phyloP scores from a whole-genome alignment of 495 filamentous ascomycete genomes.

The Lasiosphaeria miniovina region DNA sequence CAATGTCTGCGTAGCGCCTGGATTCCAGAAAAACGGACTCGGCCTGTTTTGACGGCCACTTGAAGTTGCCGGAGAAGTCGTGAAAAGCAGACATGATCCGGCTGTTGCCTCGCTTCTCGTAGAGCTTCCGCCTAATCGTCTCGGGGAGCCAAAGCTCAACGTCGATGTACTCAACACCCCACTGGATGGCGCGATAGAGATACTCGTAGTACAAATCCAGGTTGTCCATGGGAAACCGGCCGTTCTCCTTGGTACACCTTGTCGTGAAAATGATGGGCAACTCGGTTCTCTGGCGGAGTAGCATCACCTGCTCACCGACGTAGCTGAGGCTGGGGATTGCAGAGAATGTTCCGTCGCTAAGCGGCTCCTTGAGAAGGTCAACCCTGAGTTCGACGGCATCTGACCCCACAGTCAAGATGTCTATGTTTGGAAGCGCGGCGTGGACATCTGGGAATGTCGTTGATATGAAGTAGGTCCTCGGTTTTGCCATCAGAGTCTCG shows the following conservation, averaged over 20 bases:
- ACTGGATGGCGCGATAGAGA: constrained; percentile 73
- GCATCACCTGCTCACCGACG: constrained; percentile 81
- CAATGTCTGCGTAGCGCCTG: constrained; percentile 72
- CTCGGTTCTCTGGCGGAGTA: constrained; percentile 75
- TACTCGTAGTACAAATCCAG: constrained; percentile 71
- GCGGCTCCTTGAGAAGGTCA: constrained; percentile 74
- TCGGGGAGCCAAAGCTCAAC: constrained; percentile 84
- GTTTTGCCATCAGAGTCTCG: constrained; percentile 69
- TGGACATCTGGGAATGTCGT: constrained; percentile 84
- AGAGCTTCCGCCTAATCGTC: constrained; percentile 62
- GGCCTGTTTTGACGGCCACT: constrained; percentile 70
- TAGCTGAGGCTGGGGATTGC: constrained; percentile 73
- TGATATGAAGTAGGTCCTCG: constrained; percentile 76
- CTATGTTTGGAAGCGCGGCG: constrained; percentile 76
- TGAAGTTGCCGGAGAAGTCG: constrained; percentile 79
- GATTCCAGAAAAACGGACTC: constrained; percentile 66
- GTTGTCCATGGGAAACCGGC: constrained; percentile 77
- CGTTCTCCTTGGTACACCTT: constrained; percentile 74
- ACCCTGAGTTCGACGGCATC: constrained; percentile 82
- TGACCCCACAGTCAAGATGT: constrained; percentile 78
- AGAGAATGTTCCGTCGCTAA: constrained; percentile 51
- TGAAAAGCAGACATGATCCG: constrained; percentile 84
- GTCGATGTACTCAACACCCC: constrained; percentile 85
- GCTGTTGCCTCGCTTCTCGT: constrained; percentile 67
- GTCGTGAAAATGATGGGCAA: constrained; percentile 85